Base-by-base conservation (phyloP, 2,329 filamentous ascomycete species). In the Harringtonia lauricola region DNA sequence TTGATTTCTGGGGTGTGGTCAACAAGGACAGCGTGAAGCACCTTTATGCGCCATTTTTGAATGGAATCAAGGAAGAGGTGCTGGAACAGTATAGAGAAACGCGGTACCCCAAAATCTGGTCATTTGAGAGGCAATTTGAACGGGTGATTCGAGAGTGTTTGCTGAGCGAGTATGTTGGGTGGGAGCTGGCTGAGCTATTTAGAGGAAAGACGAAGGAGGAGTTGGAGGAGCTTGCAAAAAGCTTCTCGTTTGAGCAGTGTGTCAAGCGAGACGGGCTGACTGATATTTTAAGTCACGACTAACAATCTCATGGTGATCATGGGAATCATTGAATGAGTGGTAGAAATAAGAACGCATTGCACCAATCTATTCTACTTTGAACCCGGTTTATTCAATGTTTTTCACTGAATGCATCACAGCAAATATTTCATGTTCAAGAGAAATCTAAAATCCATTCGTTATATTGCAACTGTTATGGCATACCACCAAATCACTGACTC, bases 161-260 rank as follows among this genome's bases (percentile, higher is more conserved):
- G 13, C 52, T 79, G 51, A 67, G 67, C 9, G 66, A 69, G 46
- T 71, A 69, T 41, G 60, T 74, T 45, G 62, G 63, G 7, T 66
- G 68, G 55, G 76, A 79, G 54, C 70, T 74, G 55, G 74, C 73
- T 1, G 66, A 68, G 51, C 56, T 74, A 28, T 80, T 80, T 50
- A 57, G 60, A 34, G 70, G 59, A 4, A 72, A 71, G 61, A 63
- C 57, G 0, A 55, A 67, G 42, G 65, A 68, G 24, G 67, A 78
- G 49, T 52, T 80, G 21, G 74, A 80, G 47, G 69, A 68, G 45
- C 57, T 76, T 36, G 72, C 71, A 1, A 59, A 55, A 14, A 59
- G 59, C 45, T 79, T 79, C 52, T 63, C 64, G 22, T 67, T 76
- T 51, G 71, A 76, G 38, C 64, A 71, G 36, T 79, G 74, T 51